Conservation (phyloP, 148 eudicot species). For the Chenopodium formosanum region DNA sequence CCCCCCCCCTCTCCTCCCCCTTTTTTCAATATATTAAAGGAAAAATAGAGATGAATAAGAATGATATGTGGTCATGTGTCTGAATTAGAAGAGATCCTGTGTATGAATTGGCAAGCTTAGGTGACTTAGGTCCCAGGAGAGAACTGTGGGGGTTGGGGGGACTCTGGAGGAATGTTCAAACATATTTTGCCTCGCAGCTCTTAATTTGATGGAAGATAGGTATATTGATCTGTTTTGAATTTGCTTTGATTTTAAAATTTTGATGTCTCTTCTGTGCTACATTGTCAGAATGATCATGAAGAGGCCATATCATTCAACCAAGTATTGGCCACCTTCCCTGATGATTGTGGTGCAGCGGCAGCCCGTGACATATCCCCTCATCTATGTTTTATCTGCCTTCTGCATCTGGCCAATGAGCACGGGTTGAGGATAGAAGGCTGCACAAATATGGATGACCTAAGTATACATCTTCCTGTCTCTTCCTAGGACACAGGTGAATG, state of each 20-base stretch:
- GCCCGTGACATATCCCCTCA: constrained; percentile 44
- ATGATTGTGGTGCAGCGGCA: constrained; percentile 36
- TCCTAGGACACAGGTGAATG: constrained; percentile 27
- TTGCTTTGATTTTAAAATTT: background rate
- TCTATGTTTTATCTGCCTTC: constrained; percentile 46
- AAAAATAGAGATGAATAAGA: background rate
- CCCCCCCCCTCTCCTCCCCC: background rate
- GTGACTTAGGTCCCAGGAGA: background rate
- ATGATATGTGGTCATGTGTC: background rate
- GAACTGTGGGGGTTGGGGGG: too few relatives aligned
- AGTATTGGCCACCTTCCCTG: constrained; percentile 34
- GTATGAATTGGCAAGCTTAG: background rate
- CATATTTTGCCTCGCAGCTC: background rate
- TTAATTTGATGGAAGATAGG: too few relatives aligned
- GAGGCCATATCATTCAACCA: constrained; percentile 34
- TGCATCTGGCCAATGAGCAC: constrained; percentile 55
- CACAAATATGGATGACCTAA: constrained; percentile 39
- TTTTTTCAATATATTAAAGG: background rate
- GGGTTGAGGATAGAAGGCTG: constrained; percentile 40
- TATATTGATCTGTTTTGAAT: constrained; percentile 1
- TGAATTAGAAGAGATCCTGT: background rate
- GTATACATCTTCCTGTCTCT: constrained; percentile 34
- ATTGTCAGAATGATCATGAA: constrained; percentile 26
- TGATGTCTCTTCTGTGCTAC: constrained; percentile 7
- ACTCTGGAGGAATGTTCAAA: too few relatives aligned